Conservation (phyloP, 805 yeast species). For the Spathaspora arborariae region DNA sequence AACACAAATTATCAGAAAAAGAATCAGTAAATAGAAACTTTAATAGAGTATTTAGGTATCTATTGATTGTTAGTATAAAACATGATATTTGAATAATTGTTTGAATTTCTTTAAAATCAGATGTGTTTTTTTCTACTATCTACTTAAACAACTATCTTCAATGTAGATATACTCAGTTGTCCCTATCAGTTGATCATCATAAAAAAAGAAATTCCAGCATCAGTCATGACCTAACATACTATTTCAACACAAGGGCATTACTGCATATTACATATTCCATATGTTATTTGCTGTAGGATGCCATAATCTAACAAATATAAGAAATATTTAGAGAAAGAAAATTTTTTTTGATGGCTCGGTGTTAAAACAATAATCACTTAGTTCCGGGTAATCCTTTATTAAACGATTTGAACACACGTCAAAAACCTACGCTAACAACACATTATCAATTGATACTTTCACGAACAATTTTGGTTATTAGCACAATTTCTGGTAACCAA, state of each 20-base stretch:
- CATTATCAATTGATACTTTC: neutral
- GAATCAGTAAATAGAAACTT: constrained; percentile 11
- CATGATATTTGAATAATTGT: neutral
- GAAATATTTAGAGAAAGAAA: neutral
- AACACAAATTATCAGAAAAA: constrained; percentile 25
- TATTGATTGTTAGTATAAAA: neutral
- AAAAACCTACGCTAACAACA: neutral
- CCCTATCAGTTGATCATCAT: constrained; percentile 23
- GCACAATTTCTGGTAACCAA: neutral
- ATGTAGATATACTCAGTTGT: constrained; percentile 21
- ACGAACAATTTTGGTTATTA: too few species aligned
- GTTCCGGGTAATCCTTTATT: neutral
- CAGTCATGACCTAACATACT: neutral
- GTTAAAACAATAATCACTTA: neutral
- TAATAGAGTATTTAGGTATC: neutral
- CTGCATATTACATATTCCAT: neutral
- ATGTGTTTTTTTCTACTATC: constrained; percentile 24
- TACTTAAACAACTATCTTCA: constrained; percentile 21
- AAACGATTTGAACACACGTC: neutral
- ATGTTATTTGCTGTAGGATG: neutral
- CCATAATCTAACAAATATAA: neutral
- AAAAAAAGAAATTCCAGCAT: neutral
- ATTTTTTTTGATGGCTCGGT: neutral
- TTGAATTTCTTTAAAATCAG: constrained; percentile 5
- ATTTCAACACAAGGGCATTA: neutral